Evolutionary conservation across 371 early-diverging fungal genomes (phyloP).

Genomic region (Lichtheimia hyalospora): DNA sequence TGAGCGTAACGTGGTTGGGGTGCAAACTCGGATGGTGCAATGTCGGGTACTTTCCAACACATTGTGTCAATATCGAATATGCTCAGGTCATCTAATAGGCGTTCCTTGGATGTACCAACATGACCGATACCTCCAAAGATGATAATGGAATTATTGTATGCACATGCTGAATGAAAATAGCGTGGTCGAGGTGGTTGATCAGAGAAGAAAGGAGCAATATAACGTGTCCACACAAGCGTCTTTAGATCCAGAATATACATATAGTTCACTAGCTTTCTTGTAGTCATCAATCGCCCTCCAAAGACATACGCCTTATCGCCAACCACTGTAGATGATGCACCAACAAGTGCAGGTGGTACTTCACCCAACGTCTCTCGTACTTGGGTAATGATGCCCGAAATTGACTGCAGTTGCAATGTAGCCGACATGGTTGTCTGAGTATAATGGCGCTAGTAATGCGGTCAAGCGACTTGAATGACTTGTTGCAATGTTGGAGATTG

Average conservation of each 20-base stretch:
- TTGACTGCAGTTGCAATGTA: constrained; percentile 44
- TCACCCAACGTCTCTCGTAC: constrained; percentile 71
- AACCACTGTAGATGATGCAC: constrained; percentile 72
- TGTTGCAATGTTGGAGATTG: no score
- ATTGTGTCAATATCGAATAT: constrained; percentile 62
- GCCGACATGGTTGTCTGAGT: neutral
- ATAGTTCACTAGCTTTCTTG: constrained; percentile 69
- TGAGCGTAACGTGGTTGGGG: constrained; percentile 81
- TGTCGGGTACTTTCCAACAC: constrained; percentile 56
- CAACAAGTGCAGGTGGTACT: constrained; percentile 78
- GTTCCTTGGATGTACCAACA: constrained; percentile 20
- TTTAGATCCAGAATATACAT: constrained; percentile 68
- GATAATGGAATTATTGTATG: constrained; percentile 50
- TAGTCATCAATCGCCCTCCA: constrained; percentile 70
- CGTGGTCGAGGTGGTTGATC: constrained; percentile 57
- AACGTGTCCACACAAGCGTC: constrained; percentile 62
- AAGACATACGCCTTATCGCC: constrained; percentile 69
- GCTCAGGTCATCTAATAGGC: constrained; percentile 63
- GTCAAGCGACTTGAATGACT: no score
- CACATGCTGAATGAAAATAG: constrained; percentile 77
- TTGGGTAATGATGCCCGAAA: constrained; percentile 65
- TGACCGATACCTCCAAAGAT: constrained; percentile 61
- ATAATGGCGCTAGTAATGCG: no score
- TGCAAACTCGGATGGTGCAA: constrained; percentile 44
- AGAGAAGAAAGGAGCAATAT: constrained; percentile 38